Percentiles rank a stretch among this genome's conserved stretches.
These are phyloP conservation scores for Logfia minima DNA, from an alignment of 129 eudicot species.

Conservation along the genomic window DNA sequence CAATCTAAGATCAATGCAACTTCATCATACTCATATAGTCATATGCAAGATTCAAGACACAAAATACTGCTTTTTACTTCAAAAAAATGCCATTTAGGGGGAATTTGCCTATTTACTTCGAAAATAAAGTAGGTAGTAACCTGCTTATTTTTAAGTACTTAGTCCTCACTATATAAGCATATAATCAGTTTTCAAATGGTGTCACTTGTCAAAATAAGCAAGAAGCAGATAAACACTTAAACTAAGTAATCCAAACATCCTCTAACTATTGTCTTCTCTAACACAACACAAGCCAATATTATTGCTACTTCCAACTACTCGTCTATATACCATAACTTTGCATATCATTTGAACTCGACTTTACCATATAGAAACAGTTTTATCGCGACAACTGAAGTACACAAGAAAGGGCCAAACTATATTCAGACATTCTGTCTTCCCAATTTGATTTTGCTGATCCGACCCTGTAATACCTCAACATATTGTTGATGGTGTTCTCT, in stretches of 20 bases:
- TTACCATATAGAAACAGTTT: background rate
- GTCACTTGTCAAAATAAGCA: too few species aligned
- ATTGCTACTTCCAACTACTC: constrained; percentile 22
- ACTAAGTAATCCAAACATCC: too few species aligned
- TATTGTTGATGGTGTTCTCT: background rate
- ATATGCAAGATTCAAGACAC: constrained; percentile 16
- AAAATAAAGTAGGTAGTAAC: background rate
- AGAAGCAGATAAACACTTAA: too few species aligned
- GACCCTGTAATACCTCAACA: background rate
- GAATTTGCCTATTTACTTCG: too few species aligned
- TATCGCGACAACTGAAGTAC: background rate
- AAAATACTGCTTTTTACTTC: background rate
- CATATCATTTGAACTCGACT: background rate
- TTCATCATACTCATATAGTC: constrained; percentile 7
- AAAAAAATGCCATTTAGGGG: background rate
- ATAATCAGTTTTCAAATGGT: too few species aligned
- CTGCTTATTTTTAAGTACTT: too few species aligned
- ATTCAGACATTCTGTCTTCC: background rate
- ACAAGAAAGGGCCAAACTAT: background rate
- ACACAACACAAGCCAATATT: constrained; percentile 10
- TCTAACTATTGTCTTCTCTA: constrained; percentile 12
- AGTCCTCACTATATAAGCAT: too few species aligned
- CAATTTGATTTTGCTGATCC: background rate
- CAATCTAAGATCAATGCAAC: background rate
- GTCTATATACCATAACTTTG: constrained; percentile 32